Evolutionary conservation across 2,329 filamentous ascomycete genomes (phyloP).

Genomic region (Nakataea oryzae): DNA sequence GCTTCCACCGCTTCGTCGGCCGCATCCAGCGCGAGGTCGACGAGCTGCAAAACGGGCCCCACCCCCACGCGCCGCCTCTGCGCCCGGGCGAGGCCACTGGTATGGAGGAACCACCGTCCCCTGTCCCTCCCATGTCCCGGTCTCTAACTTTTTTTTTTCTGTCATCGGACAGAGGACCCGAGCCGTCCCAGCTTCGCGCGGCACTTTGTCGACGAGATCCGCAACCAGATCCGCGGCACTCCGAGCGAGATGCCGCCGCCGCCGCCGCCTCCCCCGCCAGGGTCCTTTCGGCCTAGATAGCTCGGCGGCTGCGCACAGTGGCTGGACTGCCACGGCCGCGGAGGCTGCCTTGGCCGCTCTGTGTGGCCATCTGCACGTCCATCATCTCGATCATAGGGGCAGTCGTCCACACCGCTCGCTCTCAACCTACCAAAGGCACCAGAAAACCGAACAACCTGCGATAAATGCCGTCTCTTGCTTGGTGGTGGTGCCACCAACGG

Average conservation of each 20-base stretch:
- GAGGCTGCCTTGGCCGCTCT: no score
- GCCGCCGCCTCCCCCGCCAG: slow-evolving; percentile 9
- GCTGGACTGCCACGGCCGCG: no score
- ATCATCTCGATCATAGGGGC: no score
- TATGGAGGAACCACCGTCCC: no score
- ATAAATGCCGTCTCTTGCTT: no score
- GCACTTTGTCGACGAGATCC: slow-evolving; percentile 39
- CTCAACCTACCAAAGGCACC: no score
- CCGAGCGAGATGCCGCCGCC: slow-evolving; percentile 24
- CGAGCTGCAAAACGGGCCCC: slow-evolving; percentile 35
- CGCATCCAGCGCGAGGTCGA: slow-evolving; percentile 40
- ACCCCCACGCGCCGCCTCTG: slow-evolving; percentile 40
- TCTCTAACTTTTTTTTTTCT: not conserved
- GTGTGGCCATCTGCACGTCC: no score
- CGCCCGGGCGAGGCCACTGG: slow-evolving; percentile 41
- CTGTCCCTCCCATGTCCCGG: no score
- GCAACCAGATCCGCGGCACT: slow-evolving; percentile 36
- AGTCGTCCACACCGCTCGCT: no score
- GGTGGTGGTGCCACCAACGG: no score
- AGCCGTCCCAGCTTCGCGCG: slow-evolving; percentile 25
- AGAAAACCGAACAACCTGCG: no score
- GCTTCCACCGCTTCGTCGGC: slow-evolving; percentile 41
- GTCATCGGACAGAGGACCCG: slow-evolving; percentile 18
- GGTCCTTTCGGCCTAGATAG: not conserved
- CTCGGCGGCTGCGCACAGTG: no score